Evolutionary conservation across 345 rosid species (phyloP), one percentile per base, ranked within the genome.

Genomic region (Kernera saxatilis): DNA sequence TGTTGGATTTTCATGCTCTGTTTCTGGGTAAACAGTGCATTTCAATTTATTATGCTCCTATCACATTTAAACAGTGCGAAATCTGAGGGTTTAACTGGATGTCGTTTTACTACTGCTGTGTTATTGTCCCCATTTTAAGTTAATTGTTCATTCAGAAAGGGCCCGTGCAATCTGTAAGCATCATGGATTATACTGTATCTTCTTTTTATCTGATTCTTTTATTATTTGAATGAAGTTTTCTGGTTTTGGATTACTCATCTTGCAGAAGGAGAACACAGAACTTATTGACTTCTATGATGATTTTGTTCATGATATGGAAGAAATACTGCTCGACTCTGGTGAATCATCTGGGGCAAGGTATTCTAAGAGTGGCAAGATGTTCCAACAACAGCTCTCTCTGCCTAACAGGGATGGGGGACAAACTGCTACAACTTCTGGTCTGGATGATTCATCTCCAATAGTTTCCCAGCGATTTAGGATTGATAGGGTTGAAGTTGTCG

Each of bases 291-390:
- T 83, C 73, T 84, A 87, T 57, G 90, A 89, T 77, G 99, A 91
- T 64, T 77, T 91, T 82, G 92, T 94, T 64, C 88, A 89, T 73
- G 99, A 94, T 66, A 94, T 92, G 99, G 97, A 94, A 82, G 96
- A 94, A 78, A 84, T 94, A 76, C 78, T 94, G 74, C 93, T 94
- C 0, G 93, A 92, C 64, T 86, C 90, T 56, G 68, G 75, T 29
- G 97, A 87, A 62, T 88, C 97, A 77, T 85, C 86, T 41, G 85
- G 91, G 67, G 69, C 85, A 50, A 80, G 81, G 75, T 84, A 82
- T 79, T 59, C 84, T 45, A 87, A 78, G 72, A 85, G 69, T 73
- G 83, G 78, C 72, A 79, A 62, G 71, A 75, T 73, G 79, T 81
- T 82, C 50, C 87, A 82, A 41, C 68, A 82, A 35, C 88, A 80